Conservation (phyloP, 179 eudicot genomes). For the Drosera spatulata region DNA sequence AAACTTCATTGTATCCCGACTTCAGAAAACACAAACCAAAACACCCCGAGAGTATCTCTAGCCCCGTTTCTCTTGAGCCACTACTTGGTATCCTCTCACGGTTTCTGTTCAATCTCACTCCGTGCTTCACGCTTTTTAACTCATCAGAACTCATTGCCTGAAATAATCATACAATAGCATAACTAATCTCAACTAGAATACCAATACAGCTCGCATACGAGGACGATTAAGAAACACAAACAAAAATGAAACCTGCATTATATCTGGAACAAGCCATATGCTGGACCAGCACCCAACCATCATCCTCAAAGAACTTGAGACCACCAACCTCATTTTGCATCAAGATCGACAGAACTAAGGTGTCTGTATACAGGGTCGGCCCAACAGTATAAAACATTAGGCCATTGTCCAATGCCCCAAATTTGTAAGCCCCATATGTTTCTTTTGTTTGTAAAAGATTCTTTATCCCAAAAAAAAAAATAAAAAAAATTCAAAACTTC, state of each 20-base stretch:
- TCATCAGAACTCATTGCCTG: constrained; percentile 66
- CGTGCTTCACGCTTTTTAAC: constrained; percentile 67
- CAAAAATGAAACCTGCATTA: constrained; percentile 50
- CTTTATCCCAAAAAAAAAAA: too few species aligned
- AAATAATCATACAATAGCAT: too few species aligned
- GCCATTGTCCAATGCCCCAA: too few species aligned
- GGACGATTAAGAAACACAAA: background rate
- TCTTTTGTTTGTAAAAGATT: too few species aligned
- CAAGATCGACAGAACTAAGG: constrained; percentile 45
- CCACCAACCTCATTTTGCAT: constrained; percentile 66
- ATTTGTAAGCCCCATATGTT: too few species aligned
- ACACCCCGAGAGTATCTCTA: too few species aligned
- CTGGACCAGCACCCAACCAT: constrained; percentile 38
- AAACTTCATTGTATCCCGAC: too few species aligned
- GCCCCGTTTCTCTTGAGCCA: too few species aligned
- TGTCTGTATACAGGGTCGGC: too few species aligned
- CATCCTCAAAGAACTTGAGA: constrained; percentile 40
- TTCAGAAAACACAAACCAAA: too few species aligned
- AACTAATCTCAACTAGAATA: background rate
- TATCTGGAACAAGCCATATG: constrained; percentile 43
- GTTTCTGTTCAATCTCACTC: constrained; percentile 43
- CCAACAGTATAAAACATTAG: too few species aligned
- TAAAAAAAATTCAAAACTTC: too few species aligned
- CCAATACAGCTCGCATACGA: background rate
- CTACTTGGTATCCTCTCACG: constrained; percentile 37